Conservation (phyloP, 257 asterid genomes). For the Ballota nigra region DNA sequence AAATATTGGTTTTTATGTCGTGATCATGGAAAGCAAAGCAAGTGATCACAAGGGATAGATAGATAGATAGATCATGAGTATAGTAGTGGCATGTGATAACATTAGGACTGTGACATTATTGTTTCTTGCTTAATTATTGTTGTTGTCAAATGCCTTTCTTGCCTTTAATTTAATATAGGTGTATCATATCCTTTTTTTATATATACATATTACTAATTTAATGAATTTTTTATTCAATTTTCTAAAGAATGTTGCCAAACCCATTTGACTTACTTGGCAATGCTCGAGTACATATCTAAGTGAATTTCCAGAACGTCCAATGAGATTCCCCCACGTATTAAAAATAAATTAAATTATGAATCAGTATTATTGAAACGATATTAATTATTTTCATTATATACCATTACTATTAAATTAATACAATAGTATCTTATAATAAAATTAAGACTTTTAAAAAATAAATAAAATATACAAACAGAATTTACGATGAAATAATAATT, state of each 20-base stretch:
- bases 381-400: too few relatives aligned
- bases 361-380: too few relatives aligned
- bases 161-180: not conserved
- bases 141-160: conserved; percentile 17
- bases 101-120: conserved; percentile 45
- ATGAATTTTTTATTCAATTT: not conserved
- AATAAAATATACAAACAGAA: too few relatives aligned
- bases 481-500: too few relatives aligned
- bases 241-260: conserved; percentile 21
- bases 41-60: conserved; percentile 29
- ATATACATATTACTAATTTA: not conserved
- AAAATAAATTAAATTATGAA: not conserved
- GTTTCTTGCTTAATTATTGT: conserved; percentile 34
- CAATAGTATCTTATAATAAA: too few relatives aligned
- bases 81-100: conserved; percentile 54
- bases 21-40: conserved; percentile 27
- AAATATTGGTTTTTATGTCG: conserved; percentile 4
- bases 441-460: too few relatives aligned
- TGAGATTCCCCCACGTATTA: conserved; percentile 7
- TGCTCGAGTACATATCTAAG: not conserved
- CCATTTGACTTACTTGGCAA: conserved; percentile 15
- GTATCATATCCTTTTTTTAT: too few relatives aligned
- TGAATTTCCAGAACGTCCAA: conserved; percentile 3
- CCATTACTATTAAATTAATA: too few relatives aligned
- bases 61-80: conserved; percentile 20